These are phyloP conservation scores for Penicillium parvum DNA, from an alignment of 495 filamentous ascomycete genomes.

Conservation along the genomic window DNA sequence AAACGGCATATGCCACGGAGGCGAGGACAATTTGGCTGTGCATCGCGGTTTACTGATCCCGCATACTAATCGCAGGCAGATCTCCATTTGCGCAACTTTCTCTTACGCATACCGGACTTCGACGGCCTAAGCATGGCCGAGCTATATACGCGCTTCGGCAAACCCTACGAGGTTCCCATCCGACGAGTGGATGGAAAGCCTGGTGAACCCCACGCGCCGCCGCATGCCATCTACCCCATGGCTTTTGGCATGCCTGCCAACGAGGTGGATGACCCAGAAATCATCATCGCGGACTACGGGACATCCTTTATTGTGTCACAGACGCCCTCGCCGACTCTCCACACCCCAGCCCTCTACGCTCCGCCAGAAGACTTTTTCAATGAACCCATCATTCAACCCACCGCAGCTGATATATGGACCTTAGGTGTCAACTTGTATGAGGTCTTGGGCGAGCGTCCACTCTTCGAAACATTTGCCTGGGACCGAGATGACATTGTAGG, in stretches of 20 bases:
- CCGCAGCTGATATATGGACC: too few species aligned
- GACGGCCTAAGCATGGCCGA: slow-evolving; percentile 16
- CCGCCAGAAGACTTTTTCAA: too few species aligned
- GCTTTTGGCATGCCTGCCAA: slow-evolving; percentile 16
- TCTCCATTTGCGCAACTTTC: too few species aligned
- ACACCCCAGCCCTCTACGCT: too few species aligned
- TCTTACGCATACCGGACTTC: too few species aligned
- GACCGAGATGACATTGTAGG: slow-evolving; percentile 26
- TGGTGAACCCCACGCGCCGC: slow-evolving; percentile 17
- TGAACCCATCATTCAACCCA: too few species aligned
- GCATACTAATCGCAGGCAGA: too few species aligned
- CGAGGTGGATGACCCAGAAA: slow-evolving; percentile 16
- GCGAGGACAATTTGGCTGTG: too few species aligned
- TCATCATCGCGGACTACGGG: slow-evolving; percentile 25
- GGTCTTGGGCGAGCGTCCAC: slow-evolving; percentile 23
- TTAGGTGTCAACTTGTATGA: slow-evolving; percentile 29
- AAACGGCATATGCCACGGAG: too few species aligned
- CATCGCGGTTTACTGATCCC: too few species aligned
- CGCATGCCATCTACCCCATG: slow-evolving; percentile 19
- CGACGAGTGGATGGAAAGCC: slow-evolving; percentile 20
- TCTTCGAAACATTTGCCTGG: slow-evolving; percentile 27
- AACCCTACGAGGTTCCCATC: slow-evolving; percentile 22
- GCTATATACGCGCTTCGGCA: slow-evolving; percentile 20
- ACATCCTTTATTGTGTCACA: slow-evolving; percentile 19
- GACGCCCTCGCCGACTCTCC: slow-evolving; percentile 16